Evolutionary conservation across 2,329 filamentous ascomycete species (phyloP), one percentile per base, ranked within the genome.

Genomic region (Bipolaris cookei): DNA sequence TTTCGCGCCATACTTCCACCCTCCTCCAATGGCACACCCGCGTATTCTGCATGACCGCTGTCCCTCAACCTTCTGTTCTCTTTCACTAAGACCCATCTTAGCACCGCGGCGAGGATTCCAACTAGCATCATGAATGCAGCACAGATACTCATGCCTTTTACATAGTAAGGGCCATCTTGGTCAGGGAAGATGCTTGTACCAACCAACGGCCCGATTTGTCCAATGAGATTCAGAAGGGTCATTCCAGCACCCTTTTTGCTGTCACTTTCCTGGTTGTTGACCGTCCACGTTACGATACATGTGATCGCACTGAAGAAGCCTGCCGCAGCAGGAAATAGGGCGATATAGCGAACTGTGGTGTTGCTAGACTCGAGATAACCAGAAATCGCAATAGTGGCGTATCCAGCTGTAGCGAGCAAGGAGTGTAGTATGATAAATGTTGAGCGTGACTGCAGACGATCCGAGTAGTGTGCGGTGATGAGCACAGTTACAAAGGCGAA

Each of bases 291-390:
- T 54, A 97, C 90, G 64, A 93, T 89, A 30, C 96, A 83, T 0
- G 91, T 92, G 55, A 96, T 90, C 18, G 91, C 89, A 58, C 85
- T 88, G 80, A 96, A 96, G 86, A 96, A 95, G 3, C 92, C 92
- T 0, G 87, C 80, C 1, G 88, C 85, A 1, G 92, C 91, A 0
- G 91, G 91, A 72, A 89, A 96, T 6, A 96, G 83, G 54, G 88
- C 90, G 5, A 88, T 67, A 69, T 97, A 97, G 16, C 91, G 83
- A 35, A 84, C 60, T 42, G 62, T 63, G 1, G 59, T 68, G 45
- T 65, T 61, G 0, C 58, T 30, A 11, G 58, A 68, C 30, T 60
- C 38, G 14, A 82, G 70, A n/a, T 83, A 78, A 8, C 82, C 81
- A 7, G 84, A 82, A 16, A 91, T 74, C 1, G 87, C 83, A 25